Conservation (phyloP, 2,329 filamentous ascomycete species). For the Oidium heveae region DNA sequence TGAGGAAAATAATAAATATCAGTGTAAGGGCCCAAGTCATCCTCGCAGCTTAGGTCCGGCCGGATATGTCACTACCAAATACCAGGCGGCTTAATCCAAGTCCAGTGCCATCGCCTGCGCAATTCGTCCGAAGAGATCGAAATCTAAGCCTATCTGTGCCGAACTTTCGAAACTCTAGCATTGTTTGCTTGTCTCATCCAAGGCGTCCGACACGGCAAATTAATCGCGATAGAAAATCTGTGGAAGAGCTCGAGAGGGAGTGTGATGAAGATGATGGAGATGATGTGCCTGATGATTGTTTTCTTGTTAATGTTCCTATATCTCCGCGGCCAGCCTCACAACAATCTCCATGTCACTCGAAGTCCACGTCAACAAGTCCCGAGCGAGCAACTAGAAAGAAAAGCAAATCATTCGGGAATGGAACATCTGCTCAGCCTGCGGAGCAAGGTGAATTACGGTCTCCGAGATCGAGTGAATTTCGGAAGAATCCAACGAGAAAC, state of each 20-base stretch:
- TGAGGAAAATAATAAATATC: no score
- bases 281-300: slow-evolving; percentile 52
- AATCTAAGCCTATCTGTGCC: slow-evolving; percentile 9
- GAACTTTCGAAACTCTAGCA: neutral
- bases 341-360: slow-evolving; percentile 26
- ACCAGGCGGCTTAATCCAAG: neutral
- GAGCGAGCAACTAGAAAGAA: slow-evolving; percentile 12
- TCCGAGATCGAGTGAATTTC: slow-evolving; percentile 19
- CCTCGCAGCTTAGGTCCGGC: no score
- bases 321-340: slow-evolving; percentile 28
- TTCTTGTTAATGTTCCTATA: slow-evolving; percentile 62
- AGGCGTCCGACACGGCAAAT: slow-evolving; percentile 39
- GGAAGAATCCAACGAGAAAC: slow-evolving; percentile 15
- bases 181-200: slow-evolving; percentile 7
- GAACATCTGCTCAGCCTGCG: slow-evolving; percentile 31
- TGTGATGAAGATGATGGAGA: slow-evolving; percentile 55
- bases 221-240: slow-evolving; percentile 35
- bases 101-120: neutral
- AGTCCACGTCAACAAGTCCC: slow-evolving; percentile 18
- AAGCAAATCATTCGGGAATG: slow-evolving; percentile 23
- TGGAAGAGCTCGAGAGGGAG: slow-evolving; percentile 47
- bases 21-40: no score
- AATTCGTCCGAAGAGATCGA: slow-evolving; percentile 7
- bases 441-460: slow-evolving; percentile 28
- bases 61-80: neutral